Base-by-base conservation (phyloP, 495 filamentous ascomycete species). In the Collariella sp. region DNA sequence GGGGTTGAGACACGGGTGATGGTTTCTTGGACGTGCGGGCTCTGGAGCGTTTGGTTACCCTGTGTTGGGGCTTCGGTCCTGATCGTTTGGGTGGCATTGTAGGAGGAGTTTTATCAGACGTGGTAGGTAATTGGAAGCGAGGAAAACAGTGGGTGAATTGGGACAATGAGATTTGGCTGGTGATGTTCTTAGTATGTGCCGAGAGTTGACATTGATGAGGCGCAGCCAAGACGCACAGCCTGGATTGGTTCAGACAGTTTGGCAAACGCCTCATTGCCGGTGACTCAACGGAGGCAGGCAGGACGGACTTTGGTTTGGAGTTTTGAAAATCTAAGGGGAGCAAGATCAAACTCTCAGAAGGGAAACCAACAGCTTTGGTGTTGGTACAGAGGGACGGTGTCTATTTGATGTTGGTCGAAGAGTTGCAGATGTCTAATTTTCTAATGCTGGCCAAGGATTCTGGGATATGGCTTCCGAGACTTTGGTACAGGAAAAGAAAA, bases 41-140 rank as follows among this genome's bases (percentile, higher is more conserved):
- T 5, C 5, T 4, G 20, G 43, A 26, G 2, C 44, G 13, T 41
- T 47, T 48, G 44, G 52, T 33, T 13, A 46, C 43, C 3, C 20
- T 23, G 36, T 54, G 43, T 22, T 34, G 35, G 24, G 51, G 34
- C 15, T 48, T 54, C 22, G 52, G 22, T 15, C 41, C 47, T 16
- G 45, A 35, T 12, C 15, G 22, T 19, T 12, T 55, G 29, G 52
- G 19, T 7, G 52, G 23, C 52, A 55, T 55, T 24, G 19, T 1
- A 35, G 12, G 13, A 12, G 4, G 1, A 12, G n/a, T 35, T 16
- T 23, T 18, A 15, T 2, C 19, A 5, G 0, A 12, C 2, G 7
- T 7, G 7, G n/a, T 33, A 13, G 13, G 34, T 31, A 13, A 11
- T 39, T 5, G 33, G n/a, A 9, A 51, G 5, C 6, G 16, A 22